Evolutionary conservation across 768 basidiomycete genomes (phyloP), one percentile per base, ranked within the genome.

Genomic region (Amanita inopinata): DNA sequence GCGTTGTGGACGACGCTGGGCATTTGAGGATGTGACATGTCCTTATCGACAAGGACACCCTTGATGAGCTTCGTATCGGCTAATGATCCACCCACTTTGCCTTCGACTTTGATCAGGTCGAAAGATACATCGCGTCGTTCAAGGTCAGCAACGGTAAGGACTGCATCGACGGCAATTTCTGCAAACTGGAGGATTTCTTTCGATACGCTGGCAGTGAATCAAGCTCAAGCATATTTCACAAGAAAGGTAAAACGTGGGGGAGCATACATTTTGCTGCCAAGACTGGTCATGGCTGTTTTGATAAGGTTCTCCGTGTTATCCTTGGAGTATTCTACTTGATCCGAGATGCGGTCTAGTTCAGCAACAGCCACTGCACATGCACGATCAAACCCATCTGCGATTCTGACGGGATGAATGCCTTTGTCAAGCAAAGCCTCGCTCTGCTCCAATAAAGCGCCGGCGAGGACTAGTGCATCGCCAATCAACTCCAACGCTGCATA

Each of bases 1-100:
- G 96, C 96, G 60, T 98, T 87, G 51, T 71, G 74, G 53, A 99
- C 82, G 25, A 67, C 71, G 46, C 76, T 80, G 6, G 94, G 94
- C 96, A 99, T 99, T 62, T 96, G 91, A 3, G 94, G 86, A 57
- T 99, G 96, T 9, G 92, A 97, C 86, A 99, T 94, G 66, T 99
- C 94, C 66, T 99, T 99, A 80, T 99, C 96, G 59, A 99, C 78
- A 53, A 99, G 87, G 32, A 99, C 96, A 53, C 96, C 96, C 54
- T 85, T 85, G 69, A 99, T 94, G 53, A 99, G 76, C 32, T 77
- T 79, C 5, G 90, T 98, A 64, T 99, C 96, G 6, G 88, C 90
- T 28, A 99, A 76, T 7, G 92, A 89, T 28, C 96, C 96, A 34
- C 96, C 96, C 50, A 98, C 94, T 67, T 98, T 98, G 56, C 94